Percentiles rank a stretch among this genome's conserved stretches.
phyloP scores from a whole-genome alignment of 2,329 filamentous ascomycete species.

The Aspergillus ochraceus region DNA sequence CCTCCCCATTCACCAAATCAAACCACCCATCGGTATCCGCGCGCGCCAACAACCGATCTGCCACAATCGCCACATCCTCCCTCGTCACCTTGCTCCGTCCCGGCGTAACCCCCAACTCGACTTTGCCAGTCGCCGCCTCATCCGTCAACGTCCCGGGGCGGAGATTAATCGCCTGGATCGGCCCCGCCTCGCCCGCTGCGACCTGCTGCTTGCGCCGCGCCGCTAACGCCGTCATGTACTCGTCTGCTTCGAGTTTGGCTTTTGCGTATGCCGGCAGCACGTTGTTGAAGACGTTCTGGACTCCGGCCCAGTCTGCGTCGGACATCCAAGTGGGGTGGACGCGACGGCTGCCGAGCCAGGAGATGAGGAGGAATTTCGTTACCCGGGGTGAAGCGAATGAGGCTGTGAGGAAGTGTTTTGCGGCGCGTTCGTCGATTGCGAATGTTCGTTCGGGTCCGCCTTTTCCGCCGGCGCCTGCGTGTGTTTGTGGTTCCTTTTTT shows the following conservation, averaged over 20 bases:
- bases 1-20: constrained; percentile 54
- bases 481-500: background rate
- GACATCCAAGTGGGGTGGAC: constrained; percentile 52
- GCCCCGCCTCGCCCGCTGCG: constrained; percentile 4
- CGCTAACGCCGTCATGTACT: constrained; percentile 52
- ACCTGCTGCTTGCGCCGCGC: constrained; percentile 31
- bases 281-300: constrained; percentile 50
- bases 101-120: constrained; percentile 50
- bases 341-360: constrained; percentile 53
- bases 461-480: constrained; percentile 57
- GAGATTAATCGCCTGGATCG: constrained; percentile 53
- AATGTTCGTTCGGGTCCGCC: constrained; percentile 52
- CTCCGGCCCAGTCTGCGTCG: constrained; percentile 47
- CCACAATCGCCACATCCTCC: constrained; percentile 54
- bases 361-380: constrained; percentile 57
- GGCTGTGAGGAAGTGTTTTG: constrained; percentile 54
- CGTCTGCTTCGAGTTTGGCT: constrained; percentile 58
- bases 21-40: constrained; percentile 53
- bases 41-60: constrained; percentile 50
- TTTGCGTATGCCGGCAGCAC: constrained; percentile 53
- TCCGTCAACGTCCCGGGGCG: constrained; percentile 53
- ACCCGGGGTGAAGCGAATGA: constrained; percentile 46
- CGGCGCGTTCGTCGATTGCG: constrained; percentile 56
- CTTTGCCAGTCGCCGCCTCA: constrained; percentile 47
- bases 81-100: constrained; percentile 48